phyloP scores from a whole-genome alignment of 768 basidiomycete species.

The Lentinula sp. region DNA sequence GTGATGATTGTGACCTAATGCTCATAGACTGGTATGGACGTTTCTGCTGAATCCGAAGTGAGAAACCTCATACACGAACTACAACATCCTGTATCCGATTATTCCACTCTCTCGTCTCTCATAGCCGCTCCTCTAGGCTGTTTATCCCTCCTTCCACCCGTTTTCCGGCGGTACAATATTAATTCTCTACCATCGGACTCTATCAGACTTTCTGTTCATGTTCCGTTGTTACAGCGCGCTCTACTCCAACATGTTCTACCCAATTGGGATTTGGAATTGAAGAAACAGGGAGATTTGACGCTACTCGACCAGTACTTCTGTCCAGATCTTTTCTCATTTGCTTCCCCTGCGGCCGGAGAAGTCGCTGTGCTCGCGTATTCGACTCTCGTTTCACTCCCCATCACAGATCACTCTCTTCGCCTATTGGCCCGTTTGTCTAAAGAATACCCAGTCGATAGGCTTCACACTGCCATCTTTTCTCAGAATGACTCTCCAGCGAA shows the following conservation, averaged over 20 bases:
- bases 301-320: conserved; percentile 70
- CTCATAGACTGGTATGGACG: neutral
- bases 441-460: conserved; percentile 64
- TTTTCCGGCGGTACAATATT: conserved; percentile 37
- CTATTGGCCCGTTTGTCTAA: conserved; percentile 49
- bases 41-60: conserved; percentile 14
- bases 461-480: conserved; percentile 48
- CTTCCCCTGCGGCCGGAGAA: conserved; percentile 42
- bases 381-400: conserved; percentile 47
- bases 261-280: conserved; percentile 56
- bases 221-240: conserved; percentile 56
- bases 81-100: conserved; percentile 39
- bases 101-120: conserved; percentile 47
- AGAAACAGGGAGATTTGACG: conserved; percentile 35
- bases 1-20: neutral
- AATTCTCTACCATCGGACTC: conserved; percentile 26
- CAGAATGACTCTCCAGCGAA: conserved; percentile 16
- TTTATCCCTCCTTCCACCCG: conserved; percentile 55
- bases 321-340: conserved; percentile 54
- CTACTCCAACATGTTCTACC: conserved; percentile 63
- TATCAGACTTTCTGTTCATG: conserved; percentile 30
- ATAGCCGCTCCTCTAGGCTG: conserved; percentile 53
- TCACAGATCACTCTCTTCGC: conserved; percentile 43
- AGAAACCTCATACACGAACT: conserved; percentile 39
- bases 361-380: conserved; percentile 59